A percentile compares a stretch with the other conserved stretches of the same genome.
Evolutionary conservation across 2,329 filamentous ascomycete genomes (phyloP).

Genomic region (Epichloe amarillans): DNA sequence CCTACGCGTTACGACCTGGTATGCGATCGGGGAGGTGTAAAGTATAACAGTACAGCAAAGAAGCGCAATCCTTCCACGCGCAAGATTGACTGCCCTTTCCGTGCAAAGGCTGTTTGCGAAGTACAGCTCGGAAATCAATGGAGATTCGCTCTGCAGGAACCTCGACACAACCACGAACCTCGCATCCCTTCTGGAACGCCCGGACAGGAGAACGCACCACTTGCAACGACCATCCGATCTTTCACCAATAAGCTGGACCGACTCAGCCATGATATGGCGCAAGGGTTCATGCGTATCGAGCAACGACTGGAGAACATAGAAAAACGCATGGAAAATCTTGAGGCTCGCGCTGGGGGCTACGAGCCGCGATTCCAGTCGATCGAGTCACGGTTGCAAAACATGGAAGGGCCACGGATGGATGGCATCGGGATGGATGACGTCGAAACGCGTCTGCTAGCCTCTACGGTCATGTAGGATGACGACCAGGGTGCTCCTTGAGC

Average conservation of each 20-base stretch:
- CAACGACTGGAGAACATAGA: slow-evolving; percentile 37
- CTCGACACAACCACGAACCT: slow-evolving; percentile 49
- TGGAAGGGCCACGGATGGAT: slow-evolving; percentile 30
- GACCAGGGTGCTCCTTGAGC: slow-evolving; percentile 1
- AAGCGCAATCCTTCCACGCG: slow-evolving; percentile 50
- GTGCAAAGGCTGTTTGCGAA: slow-evolving; percentile 50
- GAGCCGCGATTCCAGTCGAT: slow-evolving; percentile 32
- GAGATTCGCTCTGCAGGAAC: slow-evolving; percentile 48
- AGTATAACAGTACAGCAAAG: slow-evolving; percentile 52
- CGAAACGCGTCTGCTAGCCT: slow-evolving; percentile 29
- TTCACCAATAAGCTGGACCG: slow-evolving; percentile 48
- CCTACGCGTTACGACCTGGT: slow-evolving; percentile 50
- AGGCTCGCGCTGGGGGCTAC: slow-evolving; percentile 29
- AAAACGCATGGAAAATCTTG: slow-evolving; percentile 41
- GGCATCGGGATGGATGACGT: slow-evolving; percentile 32
- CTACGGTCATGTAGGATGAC: slow-evolving; percentile 27
- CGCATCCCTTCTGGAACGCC: slow-evolving; percentile 39
- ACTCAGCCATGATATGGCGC: slow-evolving; percentile 40
- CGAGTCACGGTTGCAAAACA: slow-evolving; percentile 27
- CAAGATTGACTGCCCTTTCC: slow-evolving; percentile 51
- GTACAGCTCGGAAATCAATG: slow-evolving; percentile 49
- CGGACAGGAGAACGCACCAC: slow-evolving; percentile 43
- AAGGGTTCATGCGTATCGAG: slow-evolving; percentile 38
- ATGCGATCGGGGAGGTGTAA: slow-evolving; percentile 49
- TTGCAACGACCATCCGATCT: slow-evolving; percentile 43